Base-by-base conservation (phyloP, 768 basidiomycete genomes). In the Tremella yokohamensis region DNA sequence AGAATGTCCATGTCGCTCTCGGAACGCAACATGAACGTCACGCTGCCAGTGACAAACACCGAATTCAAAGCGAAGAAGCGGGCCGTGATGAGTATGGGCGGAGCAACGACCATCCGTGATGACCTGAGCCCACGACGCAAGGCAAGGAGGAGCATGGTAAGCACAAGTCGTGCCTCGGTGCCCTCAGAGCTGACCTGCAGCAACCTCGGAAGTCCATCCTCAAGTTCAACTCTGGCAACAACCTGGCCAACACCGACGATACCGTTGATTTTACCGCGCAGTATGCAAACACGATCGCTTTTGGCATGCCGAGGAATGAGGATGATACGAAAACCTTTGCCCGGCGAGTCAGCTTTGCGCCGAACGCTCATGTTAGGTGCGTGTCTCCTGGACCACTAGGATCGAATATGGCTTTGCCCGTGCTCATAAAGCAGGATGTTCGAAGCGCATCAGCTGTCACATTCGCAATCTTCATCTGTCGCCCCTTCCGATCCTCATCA, bases 201-300 rank as follows among this genome's bases (percentile, higher is more conserved):
- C 61, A 72, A 73, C 73, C 73, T 1, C 49, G 73, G 3, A 75
- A 75, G 59, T 73, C 71, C 1, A 75, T 75, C 26, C 56, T 75
- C 18, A 75, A 75, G 54, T 40, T 61, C 7, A 38, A 63, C 34
- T 45, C 49, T 8, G 18, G 12, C 25, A 52, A 40, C 62, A 54
- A 50, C 39, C 64, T 45, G 37, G 45, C 40, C 50, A 34, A 3
- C 37, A 52, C 40, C 47, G 53, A 67, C 15, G 53, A 62, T 39
- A 63, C 61, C n/a, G 49, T 54, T 26, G 55, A 66, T 40, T 55
- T 60, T 38, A 56, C 67, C 8, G 15, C n/a, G 15, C 49, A 55
- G 7, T 58, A 70, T 42, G 67, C 69, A 18, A 65, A 72, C 47
- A 72, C 73, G 4, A 66, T 71, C 18, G 57, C 64, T 8, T 67